Evolutionary conservation across 169 alveolate genomes (phyloP), one percentile per base, ranked within the genome.

Genomic region (Eimeria necatrix): DNA sequence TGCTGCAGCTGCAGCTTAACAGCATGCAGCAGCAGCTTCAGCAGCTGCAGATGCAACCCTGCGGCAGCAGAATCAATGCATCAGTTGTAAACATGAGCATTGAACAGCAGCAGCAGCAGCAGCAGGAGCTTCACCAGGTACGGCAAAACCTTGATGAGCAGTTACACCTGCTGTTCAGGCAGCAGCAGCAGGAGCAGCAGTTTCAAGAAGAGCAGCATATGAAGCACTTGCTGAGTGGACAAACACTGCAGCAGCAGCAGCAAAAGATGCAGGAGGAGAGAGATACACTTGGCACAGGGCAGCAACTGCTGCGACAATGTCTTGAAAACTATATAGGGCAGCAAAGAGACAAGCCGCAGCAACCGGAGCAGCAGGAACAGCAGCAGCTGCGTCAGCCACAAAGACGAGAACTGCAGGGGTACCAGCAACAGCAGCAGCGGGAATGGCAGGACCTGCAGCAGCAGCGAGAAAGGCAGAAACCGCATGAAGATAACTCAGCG

Each of bases 111-210:
- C 64, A 56, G 64, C 64, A 56, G 64, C 64, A 56, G 64, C 64
- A 56, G 64, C 64, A 16, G 64, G n/a, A 56, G 64, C 64, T 16
- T 10, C 51, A 16, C 16, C 7, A 18, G 51, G 8, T 18, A 10
- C 7, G 22, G 78, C 78, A 4, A 48, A 6, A 0, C n/a, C 20
- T 12, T 32, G 78, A 68, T 8, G n/a, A 68, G 78, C 49, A 68
- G 78, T 4, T 12, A 16, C 78, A n/a, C 4, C 41, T 8, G 49
- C n/a, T 8, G 78, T 48, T 24, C 0, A 32, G 26, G 7, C 78
- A 22, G 48, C 78, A 68, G 49, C 78, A 68, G 48, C 78, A n/a
- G 48, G 51, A 68, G 78, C 78, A 68, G 78, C 78, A 68, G 48
- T 48, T 24, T 32, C 49, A 32, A 32, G 41, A 32, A 32, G 41